These are phyloP conservation scores for Ascochyta koolunga DNA, from an alignment of 2,329 filamentous ascomycete genomes.

Conservation along the genomic window DNA sequence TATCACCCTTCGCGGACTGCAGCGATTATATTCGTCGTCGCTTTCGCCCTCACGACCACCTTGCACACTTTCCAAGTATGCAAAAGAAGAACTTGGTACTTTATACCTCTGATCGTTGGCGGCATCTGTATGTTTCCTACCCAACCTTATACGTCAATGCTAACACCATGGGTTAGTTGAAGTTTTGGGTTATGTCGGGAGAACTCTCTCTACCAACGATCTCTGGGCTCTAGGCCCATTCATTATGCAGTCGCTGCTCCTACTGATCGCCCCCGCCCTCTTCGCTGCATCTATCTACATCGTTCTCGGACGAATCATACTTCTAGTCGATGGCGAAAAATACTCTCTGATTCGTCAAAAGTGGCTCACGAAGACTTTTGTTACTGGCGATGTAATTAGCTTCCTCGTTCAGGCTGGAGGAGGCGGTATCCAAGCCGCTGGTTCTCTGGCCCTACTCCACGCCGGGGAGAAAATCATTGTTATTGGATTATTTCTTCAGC, in stretches of 20 bases:
- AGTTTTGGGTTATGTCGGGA: constrained; percentile 57
- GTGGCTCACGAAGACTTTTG: constrained; percentile 55
- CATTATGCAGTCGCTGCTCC: constrained; percentile 52
- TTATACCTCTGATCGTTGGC: constrained; percentile 58
- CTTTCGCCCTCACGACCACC: constrained; percentile 53
- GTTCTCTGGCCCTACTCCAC: not conserved
- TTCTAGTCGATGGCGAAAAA: constrained; percentile 46
- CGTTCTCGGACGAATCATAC: constrained; percentile 54
- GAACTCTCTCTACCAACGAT: constrained; percentile 45
- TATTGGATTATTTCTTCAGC: constrained; percentile 27
- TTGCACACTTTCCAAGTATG: constrained; percentile 52
- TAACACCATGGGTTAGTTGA: constrained; percentile 44
- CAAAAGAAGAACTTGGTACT: constrained; percentile 56
- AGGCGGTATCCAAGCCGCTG: constrained; percentile 41
- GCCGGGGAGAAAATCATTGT: constrained; percentile 6
- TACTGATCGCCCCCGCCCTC: constrained; percentile 55
- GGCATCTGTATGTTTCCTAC: constrained; percentile 41
- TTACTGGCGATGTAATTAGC: constrained; percentile 54
- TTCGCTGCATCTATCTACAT: constrained; percentile 59
- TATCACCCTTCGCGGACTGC: constrained; percentile 54
- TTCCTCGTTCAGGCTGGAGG: constrained; percentile 50
- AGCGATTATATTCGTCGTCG: constrained; percentile 54
- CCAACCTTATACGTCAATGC: not conserved
- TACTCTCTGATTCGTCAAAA: constrained; percentile 47
- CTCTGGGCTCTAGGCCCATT: constrained; percentile 44